A percentile compares a stretch with the other conserved stretches of the same genome.
phyloP scores from a whole-genome alignment of 441 rosid genomes.

The Adansonia rubrostipa region DNA sequence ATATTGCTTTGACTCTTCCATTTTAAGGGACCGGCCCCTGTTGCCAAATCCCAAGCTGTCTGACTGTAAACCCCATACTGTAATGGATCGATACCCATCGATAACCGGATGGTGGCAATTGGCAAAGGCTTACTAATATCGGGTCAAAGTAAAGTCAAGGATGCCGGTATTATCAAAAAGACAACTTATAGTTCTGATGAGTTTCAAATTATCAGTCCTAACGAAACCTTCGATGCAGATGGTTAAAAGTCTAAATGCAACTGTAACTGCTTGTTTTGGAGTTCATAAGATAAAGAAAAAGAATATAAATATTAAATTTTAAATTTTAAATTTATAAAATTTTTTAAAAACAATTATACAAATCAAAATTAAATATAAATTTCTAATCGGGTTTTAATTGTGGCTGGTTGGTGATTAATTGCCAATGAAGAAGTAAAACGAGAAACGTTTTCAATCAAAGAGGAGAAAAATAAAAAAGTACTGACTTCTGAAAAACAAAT shows the following conservation, averaged over 20 bases:
- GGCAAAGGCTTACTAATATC: background rate
- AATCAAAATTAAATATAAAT: no score
- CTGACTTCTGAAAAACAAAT: background rate
- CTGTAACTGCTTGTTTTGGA: background rate
- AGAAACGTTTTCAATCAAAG: background rate
- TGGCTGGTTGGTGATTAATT: background rate
- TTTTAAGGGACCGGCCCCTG: background rate
- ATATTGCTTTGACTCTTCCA: slow-evolving; percentile 30
- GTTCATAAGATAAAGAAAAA: no score
- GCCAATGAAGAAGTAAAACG: background rate
- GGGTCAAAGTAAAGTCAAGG: background rate
- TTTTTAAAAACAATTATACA: no score
- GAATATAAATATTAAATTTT: no score
- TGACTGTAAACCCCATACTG: background rate
- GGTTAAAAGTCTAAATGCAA: no score
- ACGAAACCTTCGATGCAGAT: no score
- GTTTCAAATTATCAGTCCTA: background rate
- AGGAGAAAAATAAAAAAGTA: background rate
- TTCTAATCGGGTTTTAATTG: no score
- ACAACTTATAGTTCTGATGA: background rate
- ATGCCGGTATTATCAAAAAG: no score
- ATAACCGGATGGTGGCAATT: background rate
- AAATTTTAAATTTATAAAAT: no score
- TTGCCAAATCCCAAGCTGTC: slow-evolving; percentile 13
- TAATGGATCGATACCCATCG: background rate